Evolutionary conservation across 2,329 filamentous ascomycete genomes (phyloP).

Genomic region (Mycocentrospora acerina): DNA sequence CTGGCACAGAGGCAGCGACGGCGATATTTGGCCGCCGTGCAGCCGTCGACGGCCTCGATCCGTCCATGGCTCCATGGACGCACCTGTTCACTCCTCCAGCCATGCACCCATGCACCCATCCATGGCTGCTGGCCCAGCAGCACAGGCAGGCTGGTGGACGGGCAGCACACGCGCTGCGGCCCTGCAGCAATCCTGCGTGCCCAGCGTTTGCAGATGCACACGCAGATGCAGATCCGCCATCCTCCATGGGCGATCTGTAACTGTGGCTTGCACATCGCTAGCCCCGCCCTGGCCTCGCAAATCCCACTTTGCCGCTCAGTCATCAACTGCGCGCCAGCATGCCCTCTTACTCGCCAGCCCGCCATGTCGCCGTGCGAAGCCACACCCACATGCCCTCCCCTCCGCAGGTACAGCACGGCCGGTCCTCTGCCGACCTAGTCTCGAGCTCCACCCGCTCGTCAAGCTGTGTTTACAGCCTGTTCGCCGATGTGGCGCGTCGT

Average conservation of each 20-base stretch:
- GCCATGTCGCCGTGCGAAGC: slow-evolving; percentile 33
- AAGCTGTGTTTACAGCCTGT: slow-evolving; percentile 30
- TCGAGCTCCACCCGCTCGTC: slow-evolving; percentile 24
- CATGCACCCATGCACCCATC: too few relatives aligned
- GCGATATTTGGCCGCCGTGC: slow-evolving; percentile 26
- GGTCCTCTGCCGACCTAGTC: slow-evolving; percentile 22
- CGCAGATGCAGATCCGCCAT: too few relatives aligned
- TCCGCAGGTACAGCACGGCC: slow-evolving; percentile 32
- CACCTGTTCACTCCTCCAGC: too few relatives aligned
- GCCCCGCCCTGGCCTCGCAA: slow-evolving; percentile 40
- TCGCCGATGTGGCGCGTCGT: slow-evolving; percentile 37
- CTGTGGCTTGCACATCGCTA: slow-evolving; percentile 33
- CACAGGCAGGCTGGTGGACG: slow-evolving; percentile 5
- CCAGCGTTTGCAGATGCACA: slow-evolving; percentile 15
- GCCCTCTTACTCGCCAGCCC: slow-evolving; percentile 25
- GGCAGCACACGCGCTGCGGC: slow-evolving; percentile 22
- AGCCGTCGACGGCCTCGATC: slow-evolving; percentile 17
- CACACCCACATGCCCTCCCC: too few relatives aligned
- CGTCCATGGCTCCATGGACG: too few relatives aligned
- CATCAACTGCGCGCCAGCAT: slow-evolving; percentile 21
- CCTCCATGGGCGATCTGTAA: slow-evolving; percentile 41
- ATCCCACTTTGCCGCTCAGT: slow-evolving; percentile 38
- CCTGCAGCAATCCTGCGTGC: slow-evolving; percentile 29
- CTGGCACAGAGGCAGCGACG: slow-evolving; percentile 19
- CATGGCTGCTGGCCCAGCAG: too few relatives aligned